These are phyloP conservation scores for Stagonosporopsis chrysanthemi DNA, from an alignment of 2,329 filamentous ascomycete genomes.

Conservation along the genomic window DNA sequence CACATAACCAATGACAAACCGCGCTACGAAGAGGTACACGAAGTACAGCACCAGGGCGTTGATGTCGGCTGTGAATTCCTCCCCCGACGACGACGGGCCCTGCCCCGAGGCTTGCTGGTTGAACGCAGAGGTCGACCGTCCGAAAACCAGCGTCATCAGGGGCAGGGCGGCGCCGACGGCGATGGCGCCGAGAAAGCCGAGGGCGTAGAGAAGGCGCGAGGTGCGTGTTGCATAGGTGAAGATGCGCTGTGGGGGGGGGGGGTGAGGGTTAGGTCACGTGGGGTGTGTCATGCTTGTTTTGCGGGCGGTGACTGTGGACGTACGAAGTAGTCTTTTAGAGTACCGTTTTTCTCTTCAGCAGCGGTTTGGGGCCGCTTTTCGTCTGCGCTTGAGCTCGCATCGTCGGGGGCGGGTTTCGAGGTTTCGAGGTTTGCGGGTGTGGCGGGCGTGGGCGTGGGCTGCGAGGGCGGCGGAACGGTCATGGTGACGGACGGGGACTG, in stretches of 20 bases:
- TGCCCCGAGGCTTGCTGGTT: constrained; percentile 19
- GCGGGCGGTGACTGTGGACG: not conserved
- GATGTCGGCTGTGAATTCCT: constrained; percentile 17
- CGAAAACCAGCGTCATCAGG: constrained; percentile 68
- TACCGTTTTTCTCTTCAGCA: not conserved
- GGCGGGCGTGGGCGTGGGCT: not conserved
- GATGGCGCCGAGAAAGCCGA: constrained; percentile 57
- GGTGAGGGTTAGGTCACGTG: too few relatives aligned
- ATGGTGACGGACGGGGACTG: not conserved
- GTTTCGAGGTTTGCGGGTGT: not conserved
- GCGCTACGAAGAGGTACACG: constrained; percentile 31
- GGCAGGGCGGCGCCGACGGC: constrained; percentile 74
- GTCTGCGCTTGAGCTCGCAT: not conserved
- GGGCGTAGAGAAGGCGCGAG: constrained; percentile 9
- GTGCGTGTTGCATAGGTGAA: constrained; percentile 20
- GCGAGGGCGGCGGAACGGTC: not conserved
- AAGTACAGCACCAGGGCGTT: constrained; percentile 32
- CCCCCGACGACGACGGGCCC: too few relatives aligned
- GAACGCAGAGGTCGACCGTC: constrained; percentile 26
- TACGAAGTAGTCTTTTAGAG: constrained; percentile 6
- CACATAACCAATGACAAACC: constrained; percentile 71
- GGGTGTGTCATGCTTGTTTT: not conserved
- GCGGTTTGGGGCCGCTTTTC: not conserved
- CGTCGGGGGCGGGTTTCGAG: not conserved
- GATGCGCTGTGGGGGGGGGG: constrained; percentile 15